Percentiles rank a stretch among this genome's conserved stretches.
Conservation (phyloP, 2,329 filamentous ascomycete genomes). For the Penicillium griseofulvum region DNA sequence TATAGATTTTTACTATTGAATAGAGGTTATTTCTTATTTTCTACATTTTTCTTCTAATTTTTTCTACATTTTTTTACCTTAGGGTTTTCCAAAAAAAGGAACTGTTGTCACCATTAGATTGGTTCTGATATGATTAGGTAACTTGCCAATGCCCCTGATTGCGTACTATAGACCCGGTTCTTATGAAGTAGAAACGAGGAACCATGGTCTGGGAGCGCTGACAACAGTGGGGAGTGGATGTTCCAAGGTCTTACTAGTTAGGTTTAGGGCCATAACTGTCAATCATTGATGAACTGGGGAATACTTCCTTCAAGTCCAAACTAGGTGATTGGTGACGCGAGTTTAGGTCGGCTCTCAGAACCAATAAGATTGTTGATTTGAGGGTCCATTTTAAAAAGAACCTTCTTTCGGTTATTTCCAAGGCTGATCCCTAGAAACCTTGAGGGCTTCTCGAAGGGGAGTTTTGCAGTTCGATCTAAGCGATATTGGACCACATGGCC, state of each 20-base stretch:
- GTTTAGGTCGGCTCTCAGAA: slow-evolving; percentile 17
- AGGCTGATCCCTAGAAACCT: slow-evolving; percentile 21
- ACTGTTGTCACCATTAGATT: background rate
- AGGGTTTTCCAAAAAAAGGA: background rate
- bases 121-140: slow-evolving; percentile 11
- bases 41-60: background rate
- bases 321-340: slow-evolving; percentile 23
- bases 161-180: slow-evolving; percentile 26
- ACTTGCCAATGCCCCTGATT: slow-evolving; percentile 22
- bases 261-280: slow-evolving; percentile 21
- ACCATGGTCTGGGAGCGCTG: slow-evolving; percentile 29
- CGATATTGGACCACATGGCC: slow-evolving; percentile 1
- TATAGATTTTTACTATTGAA: background rate
- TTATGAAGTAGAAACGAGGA: slow-evolving; percentile 23
- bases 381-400: slow-evolving; percentile 20
- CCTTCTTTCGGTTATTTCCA: slow-evolving; percentile 21
- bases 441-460: slow-evolving; percentile 20
- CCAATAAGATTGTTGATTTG: slow-evolving; percentile 22
- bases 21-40: background rate
- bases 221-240: slow-evolving; percentile 25
- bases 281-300: slow-evolving; percentile 29
- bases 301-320: slow-evolving; percentile 14
- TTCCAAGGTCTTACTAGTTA: slow-evolving; percentile 6
- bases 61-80: background rate
- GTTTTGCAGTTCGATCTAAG: slow-evolving; percentile 1